Evolutionary conservation across 345 rosid genomes (phyloP).

Genomic region (Zanthoxylum bungeanum): DNA sequence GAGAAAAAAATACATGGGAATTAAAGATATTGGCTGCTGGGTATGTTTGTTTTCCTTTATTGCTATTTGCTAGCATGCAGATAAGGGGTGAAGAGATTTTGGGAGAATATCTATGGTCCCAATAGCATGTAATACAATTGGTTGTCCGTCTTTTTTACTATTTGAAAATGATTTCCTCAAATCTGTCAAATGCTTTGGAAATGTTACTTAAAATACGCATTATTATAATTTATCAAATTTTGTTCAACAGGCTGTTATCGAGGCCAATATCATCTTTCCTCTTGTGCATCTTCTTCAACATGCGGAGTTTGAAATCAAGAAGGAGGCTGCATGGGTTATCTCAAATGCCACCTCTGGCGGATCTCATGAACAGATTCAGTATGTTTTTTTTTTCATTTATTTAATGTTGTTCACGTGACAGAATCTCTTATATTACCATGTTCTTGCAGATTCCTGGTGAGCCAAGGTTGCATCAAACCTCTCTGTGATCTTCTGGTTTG

Average conservation of each 20-base stretch:
- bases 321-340: constrained; percentile 90
- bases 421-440: constrained; percentile 5
- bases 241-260: constrained; percentile 60
- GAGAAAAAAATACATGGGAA: neutral
- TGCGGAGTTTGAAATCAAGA: constrained; percentile 84
- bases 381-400: constrained; percentile 9
- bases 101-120: neutral
- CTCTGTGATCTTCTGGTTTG: constrained; percentile 74
- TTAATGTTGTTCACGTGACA: neutral
- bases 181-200: neutral
- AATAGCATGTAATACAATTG: neutral
- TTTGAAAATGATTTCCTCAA: constrained; percentile 3
- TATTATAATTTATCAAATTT: constrained; percentile 1
- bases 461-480: constrained; percentile 81
- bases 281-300: constrained; percentile 74
- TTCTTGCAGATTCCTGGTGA: constrained; percentile 56
- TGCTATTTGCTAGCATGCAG: neutral
- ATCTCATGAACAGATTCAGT: constrained; percentile 82
- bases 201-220: neutral
- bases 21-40: neutral
- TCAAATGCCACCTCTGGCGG: constrained; percentile 94
- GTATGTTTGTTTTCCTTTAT: neutral
- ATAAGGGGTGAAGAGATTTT: neutral
- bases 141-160: neutral
- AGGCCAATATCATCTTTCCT: constrained; percentile 62